phyloP scores from a whole-genome alignment of 78 protist genomes.

The Chrysochromulina tobinii region DNA sequence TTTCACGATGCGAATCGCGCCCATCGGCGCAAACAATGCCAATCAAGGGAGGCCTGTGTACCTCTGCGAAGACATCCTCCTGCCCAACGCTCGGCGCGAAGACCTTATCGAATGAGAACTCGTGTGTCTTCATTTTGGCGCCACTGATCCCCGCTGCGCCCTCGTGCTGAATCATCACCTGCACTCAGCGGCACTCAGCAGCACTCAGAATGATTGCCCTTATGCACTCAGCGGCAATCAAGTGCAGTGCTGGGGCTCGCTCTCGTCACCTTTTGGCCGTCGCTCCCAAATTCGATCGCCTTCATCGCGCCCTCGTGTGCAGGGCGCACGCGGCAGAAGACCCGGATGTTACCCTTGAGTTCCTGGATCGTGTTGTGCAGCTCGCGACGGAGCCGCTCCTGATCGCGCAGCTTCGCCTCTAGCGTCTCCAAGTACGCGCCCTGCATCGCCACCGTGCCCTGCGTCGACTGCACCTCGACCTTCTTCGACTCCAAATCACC shows the following conservation, averaged over 20 bases:
- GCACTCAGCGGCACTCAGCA: too few relatives aligned
- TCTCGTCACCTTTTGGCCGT: too few relatives aligned
- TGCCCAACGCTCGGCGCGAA: constrained; percentile 51
- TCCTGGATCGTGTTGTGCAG: constrained; percentile 59
- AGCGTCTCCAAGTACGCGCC: background rate
- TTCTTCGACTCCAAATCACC: background rate
- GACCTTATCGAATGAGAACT: constrained; percentile 56
- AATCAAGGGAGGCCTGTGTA: background rate
- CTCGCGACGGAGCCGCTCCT: background rate
- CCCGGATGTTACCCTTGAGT: constrained; percentile 87
- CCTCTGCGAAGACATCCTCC: constrained; percentile 58
- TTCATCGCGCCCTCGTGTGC: background rate
- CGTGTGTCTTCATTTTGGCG: too few relatives aligned
- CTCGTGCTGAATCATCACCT: too few relatives aligned
- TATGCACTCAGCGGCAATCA: too few relatives aligned
- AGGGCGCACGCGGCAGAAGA: constrained; percentile 81
- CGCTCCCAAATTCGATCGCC: too few relatives aligned
- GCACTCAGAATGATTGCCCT: too few relatives aligned
- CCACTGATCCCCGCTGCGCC: too few relatives aligned
- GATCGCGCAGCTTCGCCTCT: background rate
- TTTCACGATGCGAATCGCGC: too few relatives aligned
- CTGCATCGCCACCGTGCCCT: background rate
- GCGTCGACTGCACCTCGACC: background rate
- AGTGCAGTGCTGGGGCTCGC: too few relatives aligned
- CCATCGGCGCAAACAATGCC: too few relatives aligned